Conservation (phyloP, 1,139 yeast species). For the Zhuliangozyma blackwelliae region DNA sequence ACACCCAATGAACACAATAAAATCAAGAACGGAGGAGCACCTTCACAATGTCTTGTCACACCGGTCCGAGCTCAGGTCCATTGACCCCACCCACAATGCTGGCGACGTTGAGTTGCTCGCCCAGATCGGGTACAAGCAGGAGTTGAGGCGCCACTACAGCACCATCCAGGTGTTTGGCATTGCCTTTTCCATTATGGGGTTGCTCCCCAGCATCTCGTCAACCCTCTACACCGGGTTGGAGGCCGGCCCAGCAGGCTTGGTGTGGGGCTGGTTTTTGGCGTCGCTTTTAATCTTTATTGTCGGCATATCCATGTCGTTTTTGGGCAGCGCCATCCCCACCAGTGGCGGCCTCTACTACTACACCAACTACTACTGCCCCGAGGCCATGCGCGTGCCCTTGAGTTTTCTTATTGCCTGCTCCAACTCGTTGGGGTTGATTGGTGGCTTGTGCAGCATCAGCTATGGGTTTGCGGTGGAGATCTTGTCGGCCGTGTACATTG, state of each 20-base stretch:
- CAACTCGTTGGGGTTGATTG: constrained; percentile 32
- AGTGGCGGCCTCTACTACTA: constrained; percentile 67
- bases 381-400: constrained; percentile 26
- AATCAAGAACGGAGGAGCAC: constrained; percentile 20
- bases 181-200: constrained; percentile 51
- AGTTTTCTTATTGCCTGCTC: constrained; percentile 45
- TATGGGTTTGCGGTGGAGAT: constrained; percentile 37
- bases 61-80: constrained; percentile 23
- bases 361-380: constrained; percentile 39
- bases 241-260: constrained; percentile 44
- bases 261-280: constrained; percentile 72
- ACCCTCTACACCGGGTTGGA: constrained; percentile 30
- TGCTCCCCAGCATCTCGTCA: constrained; percentile 45
- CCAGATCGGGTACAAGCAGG: constrained; percentile 53
- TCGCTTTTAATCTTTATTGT: constrained; percentile 54
- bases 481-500: constrained; percentile 30
- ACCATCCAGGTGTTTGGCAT: constrained; percentile 51
- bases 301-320: constrained; percentile 61
- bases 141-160: constrained; percentile 42
- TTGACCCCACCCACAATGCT: constrained; percentile 22
- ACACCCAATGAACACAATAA: constrained; percentile 9
- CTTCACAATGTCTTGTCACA: constrained; percentile 18
- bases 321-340: constrained; percentile 69
- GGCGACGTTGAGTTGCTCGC: constrained; percentile 47
- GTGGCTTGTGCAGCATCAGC: constrained; percentile 35